These are phyloP conservation scores for Spongiforma sp. DNA, from an alignment of 1,284 basidiomycete species.

Conservation along the genomic window DNA sequence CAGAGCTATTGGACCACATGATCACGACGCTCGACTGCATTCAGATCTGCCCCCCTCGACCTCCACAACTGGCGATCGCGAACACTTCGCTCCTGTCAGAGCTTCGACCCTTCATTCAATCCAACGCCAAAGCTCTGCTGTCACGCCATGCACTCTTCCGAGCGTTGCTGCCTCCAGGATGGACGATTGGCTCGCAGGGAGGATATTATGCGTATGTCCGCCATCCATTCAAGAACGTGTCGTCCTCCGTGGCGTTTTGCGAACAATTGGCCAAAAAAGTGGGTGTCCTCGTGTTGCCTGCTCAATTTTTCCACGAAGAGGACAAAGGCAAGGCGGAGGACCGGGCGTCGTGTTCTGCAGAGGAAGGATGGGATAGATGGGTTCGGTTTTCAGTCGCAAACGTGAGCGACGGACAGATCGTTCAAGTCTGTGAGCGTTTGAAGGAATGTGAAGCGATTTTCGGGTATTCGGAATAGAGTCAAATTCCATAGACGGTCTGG, in stretches of 20 bases:
- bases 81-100: conserved; percentile 17
- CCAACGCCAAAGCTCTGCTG: conserved; percentile 56
- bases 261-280: conserved; percentile 61
- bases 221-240: conserved; percentile 62
- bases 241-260: conserved; percentile 61
- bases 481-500: no score
- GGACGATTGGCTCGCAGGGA: conserved; percentile 71
- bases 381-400: conserved; percentile 86
- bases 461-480: conserved; percentile 14
- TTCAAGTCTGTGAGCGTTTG: conserved; percentile 63
- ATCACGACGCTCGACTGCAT: conserved; percentile 79
- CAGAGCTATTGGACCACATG: conserved; percentile 57
- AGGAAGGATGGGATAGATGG: conserved; percentile 54
- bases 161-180: conserved; percentile 48
- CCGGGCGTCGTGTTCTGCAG: conserved; percentile 27
- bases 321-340: conserved; percentile 30
- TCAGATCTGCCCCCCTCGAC: conserved; percentile 79
- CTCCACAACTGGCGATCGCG: conserved; percentile 65
- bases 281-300: conserved; percentile 75
- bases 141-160: conserved; percentile 67
- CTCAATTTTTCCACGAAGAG: conserved; percentile 62
- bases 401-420: conserved; percentile 67
- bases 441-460: conserved; percentile 42
- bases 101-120: conserved; percentile 60
- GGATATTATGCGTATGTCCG: conserved; percentile 80